These are phyloP conservation scores for Penicillium italicum DNA, from an alignment of 2,329 filamentous ascomycete genomes.

Conservation along the genomic window DNA sequence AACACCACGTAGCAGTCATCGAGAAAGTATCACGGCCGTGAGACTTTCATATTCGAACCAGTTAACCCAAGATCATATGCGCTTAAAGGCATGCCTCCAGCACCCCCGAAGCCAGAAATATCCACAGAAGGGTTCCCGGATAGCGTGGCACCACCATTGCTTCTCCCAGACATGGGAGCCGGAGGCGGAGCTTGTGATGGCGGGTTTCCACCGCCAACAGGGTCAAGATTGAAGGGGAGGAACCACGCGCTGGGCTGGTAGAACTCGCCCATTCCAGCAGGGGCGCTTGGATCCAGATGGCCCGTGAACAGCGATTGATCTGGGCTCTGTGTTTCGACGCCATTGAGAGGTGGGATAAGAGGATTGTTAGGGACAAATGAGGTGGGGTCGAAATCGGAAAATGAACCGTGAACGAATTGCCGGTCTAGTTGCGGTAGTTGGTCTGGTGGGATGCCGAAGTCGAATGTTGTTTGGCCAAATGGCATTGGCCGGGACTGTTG, in stretches of 20 bases:
- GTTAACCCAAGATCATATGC: constrained; percentile 29
- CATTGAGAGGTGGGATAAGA: constrained; percentile 27
- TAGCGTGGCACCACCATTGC: background rate
- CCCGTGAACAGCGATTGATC: constrained; percentile 35
- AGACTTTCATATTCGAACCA: constrained; percentile 18
- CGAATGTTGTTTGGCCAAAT: constrained; percentile 35
- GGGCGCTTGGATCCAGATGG: constrained; percentile 34
- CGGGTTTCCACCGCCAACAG: constrained; percentile 35
- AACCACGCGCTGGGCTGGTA: constrained; percentile 70
- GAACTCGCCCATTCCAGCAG: constrained; percentile 36
- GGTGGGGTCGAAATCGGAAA: constrained; percentile 53
- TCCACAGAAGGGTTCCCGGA: constrained; percentile 7
- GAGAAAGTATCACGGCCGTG: constrained; percentile 13
- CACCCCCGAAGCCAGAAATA: constrained; percentile 22
- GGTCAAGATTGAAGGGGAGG: constrained; percentile 87
- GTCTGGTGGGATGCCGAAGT: constrained; percentile 38
- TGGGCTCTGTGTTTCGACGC: constrained; percentile 19
- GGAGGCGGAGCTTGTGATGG: constrained; percentile 10
- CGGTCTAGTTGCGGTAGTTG: constrained; percentile 67
- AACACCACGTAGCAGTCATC: constrained; percentile 15
- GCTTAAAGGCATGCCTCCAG: constrained; percentile 24
- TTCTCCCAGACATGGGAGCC: constrained; percentile 11
- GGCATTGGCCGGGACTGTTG: constrained; percentile 27
- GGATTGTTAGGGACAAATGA: constrained; percentile 32
- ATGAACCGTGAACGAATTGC: constrained; percentile 72